Evolutionary conservation across 495 filamentous ascomycete genomes (phyloP), one percentile per base, ranked within the genome.

Genomic region (Aspergillus kassunensis): DNA sequence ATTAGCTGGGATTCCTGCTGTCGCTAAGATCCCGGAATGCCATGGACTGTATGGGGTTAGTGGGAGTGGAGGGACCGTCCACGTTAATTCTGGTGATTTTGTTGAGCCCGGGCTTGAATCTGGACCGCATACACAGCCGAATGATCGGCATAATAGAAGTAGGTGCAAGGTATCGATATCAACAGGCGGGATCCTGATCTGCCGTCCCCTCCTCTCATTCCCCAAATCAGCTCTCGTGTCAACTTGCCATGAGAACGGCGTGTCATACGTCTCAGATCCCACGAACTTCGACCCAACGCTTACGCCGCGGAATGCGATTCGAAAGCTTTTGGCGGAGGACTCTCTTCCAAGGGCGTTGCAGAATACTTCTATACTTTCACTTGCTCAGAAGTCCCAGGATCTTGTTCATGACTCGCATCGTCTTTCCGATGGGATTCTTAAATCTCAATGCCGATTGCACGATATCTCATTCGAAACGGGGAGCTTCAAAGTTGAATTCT

Each of bases 201-300:
- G 84, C 47, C 81, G 92, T 19, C 93, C 93, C 6, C 72, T 98
- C 23, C 72, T 97, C 27, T 52, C 57, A 3, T 90, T 92, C 57
- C 70, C 71, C 41, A 98, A 98, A 62, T 71, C 79, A 15, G 70
- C 80, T 9, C 71, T 97, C 7, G 72, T 87, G 1, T 80, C 80
- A 1, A 95, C 90, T 2, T 96, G 91, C 62, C 54, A 80, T 19
- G 73, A 79, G 42, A 76, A 82, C 47, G 56, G 71, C 1, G 71
- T 93, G 19, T 71, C 72, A 2, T 97, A 87, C 83, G 87, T 87
- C 56, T 87, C 91, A 52, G 93, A 98, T 60, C 70, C 74, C 41
- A 95, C 91, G n/a, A 98, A 98, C 60, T 65, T 78, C 31, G 88
- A 96, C 62, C 77, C 74, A 16, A 91, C 86, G 2, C 68, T 89